These are phyloP conservation scores for Talaromyces ruber DNA, from an alignment of 495 filamentous ascomycete species.

Conservation along the genomic window DNA sequence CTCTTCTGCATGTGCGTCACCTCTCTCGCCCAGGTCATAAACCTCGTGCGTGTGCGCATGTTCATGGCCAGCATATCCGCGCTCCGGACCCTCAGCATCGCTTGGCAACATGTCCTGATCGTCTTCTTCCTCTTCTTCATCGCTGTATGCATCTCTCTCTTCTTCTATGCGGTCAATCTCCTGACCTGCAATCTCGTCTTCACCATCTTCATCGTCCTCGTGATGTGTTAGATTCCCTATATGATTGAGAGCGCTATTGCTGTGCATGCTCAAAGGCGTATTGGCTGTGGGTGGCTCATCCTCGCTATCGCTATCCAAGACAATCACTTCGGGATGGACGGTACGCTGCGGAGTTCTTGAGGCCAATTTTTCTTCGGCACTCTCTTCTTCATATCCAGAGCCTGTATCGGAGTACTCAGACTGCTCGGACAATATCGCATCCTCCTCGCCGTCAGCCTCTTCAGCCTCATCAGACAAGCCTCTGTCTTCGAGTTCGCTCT, in stretches of 20 bases:
- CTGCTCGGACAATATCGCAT: constrained; percentile 3
- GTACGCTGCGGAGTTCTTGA: constrained; percentile 5
- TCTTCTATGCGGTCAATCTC: not conserved
- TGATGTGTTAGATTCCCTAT: not conserved
- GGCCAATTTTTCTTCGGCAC: not conserved
- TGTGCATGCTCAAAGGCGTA: not conserved
- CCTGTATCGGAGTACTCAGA: not conserved
- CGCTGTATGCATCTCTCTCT: not conserved
- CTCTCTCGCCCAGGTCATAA: not conserved
- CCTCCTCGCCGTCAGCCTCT: constrained; percentile 4
- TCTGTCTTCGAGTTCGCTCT: constrained; percentile 9
- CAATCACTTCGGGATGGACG: constrained; percentile 27
- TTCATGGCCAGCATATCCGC: not conserved
- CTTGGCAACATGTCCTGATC: not conserved
- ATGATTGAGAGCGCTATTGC: not conserved
- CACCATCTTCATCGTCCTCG: constrained; percentile 6
- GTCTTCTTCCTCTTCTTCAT: not conserved
- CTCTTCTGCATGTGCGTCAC: not conserved
- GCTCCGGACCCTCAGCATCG: not conserved
- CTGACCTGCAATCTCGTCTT: not conserved
- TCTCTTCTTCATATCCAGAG: constrained; percentile 5
- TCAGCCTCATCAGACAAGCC: constrained; percentile 17
- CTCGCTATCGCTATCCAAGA: constrained; percentile 36
- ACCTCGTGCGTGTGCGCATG: not conserved
- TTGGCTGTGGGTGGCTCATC: constrained; percentile 19